Conservation (phyloP, 1,139 yeast species). For the Suhomyces choctaworum region DNA sequence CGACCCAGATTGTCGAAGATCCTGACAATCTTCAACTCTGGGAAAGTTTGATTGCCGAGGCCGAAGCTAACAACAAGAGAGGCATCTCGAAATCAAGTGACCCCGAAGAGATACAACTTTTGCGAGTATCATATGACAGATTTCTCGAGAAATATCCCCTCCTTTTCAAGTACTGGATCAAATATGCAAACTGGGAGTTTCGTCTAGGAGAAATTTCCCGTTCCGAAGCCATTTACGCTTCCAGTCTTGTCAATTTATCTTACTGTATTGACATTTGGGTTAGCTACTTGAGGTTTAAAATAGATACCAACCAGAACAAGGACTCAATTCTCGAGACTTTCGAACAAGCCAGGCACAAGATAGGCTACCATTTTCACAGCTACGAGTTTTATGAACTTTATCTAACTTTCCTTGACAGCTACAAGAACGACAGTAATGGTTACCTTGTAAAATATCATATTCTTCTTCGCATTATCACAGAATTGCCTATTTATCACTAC, state of each 20-base stretch:
- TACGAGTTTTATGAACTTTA: conserved; percentile 78
- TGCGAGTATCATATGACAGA: conserved; percentile 54
- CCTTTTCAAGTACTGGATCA: conserved; percentile 77
- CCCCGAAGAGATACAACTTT: conserved; percentile 35
- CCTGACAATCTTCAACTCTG: conserved; percentile 52
- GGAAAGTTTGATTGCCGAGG: conserved; percentile 46
- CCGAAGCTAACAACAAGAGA: conserved; percentile 30
- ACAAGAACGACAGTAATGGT: conserved; percentile 32
- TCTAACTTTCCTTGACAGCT: conserved; percentile 51
- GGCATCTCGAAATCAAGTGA: conserved; percentile 50
- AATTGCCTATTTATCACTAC: conserved; percentile 77
- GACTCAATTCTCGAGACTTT: conserved; percentile 46
- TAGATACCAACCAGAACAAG: conserved; percentile 39
- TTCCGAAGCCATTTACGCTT: conserved; percentile 52
- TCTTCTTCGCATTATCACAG: conserved; percentile 60
- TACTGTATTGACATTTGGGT: conserved; percentile 75
- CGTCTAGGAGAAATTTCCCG: conserved; percentile 53
- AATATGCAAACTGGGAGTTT: conserved; percentile 69
- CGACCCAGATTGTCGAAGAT: conserved; percentile 35
- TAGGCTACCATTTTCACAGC: conserved; percentile 75
- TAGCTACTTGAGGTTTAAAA: conserved; percentile 56
- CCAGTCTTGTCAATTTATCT: conserved; percentile 54
- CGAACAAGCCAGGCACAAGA: conserved; percentile 57
- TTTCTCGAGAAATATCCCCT: conserved; percentile 66
- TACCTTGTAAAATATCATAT: conserved; percentile 40